Percentiles rank a stretch among this genome's conserved stretches.
Evolutionary conservation across 306 rosid genomes (phyloP).

Genomic region (Prinsepia uniflora): DNA sequence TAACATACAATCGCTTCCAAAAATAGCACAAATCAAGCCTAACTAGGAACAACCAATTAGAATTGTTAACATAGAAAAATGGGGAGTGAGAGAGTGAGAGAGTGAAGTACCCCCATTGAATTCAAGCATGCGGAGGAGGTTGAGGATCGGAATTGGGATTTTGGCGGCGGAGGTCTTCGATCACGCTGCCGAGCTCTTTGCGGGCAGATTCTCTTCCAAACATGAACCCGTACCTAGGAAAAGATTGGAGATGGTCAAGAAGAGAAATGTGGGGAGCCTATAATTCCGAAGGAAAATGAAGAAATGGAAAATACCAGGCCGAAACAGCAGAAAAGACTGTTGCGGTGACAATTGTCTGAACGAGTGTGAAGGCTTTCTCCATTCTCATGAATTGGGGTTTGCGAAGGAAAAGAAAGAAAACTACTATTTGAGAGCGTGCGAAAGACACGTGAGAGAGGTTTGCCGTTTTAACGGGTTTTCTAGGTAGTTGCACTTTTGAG

Average conservation of each 20-base stretch:
- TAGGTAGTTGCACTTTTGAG: too few species aligned
- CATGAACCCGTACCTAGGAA: conserved; percentile 85
- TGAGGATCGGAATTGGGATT: conserved; percentile 29
- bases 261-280: conserved; percentile 2
- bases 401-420: too few species aligned
- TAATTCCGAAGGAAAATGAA: neutral
- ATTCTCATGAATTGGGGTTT: conserved; percentile 25
- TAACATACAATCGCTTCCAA: neutral
- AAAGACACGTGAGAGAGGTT: too few species aligned
- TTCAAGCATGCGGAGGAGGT: conserved; percentile 41
- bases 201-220: conserved; percentile 91
- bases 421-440: neutral
- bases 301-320: conserved; percentile 44
- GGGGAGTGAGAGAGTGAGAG: neutral
- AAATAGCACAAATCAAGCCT: neutral
- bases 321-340: conserved; percentile 86
- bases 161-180: conserved; percentile 65
- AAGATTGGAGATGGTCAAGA: neutral
- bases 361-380: conserved; percentile 73
- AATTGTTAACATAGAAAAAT: neutral
- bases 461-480: too few species aligned
- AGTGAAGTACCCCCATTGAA: neutral
- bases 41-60: neutral
- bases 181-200: conserved; percentile 69
- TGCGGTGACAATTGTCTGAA: conserved; percentile 73